Conservation (phyloP, 306 rosid genomes). For the Gleditsia sinensis region DNA sequence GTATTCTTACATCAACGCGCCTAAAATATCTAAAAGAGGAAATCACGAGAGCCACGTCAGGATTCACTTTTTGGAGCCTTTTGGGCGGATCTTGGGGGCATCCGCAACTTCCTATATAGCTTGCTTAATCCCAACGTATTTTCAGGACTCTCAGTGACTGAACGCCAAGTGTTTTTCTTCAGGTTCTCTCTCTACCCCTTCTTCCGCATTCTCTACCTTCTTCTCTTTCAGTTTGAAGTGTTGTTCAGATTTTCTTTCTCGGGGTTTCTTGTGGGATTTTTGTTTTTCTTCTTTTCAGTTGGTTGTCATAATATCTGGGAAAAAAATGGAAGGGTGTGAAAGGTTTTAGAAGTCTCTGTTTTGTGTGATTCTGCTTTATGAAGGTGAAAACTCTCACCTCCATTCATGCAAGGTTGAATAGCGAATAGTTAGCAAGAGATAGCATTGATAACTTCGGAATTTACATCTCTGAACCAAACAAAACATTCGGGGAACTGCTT, state of each 20-base stretch:
- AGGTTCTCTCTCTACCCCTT: slow-evolving; percentile 36
- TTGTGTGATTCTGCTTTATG: slow-evolving; percentile 26
- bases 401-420: background rate
- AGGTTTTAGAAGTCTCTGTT: slow-evolving; percentile 9
- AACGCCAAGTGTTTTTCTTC: slow-evolving; percentile 4
- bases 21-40: background rate
- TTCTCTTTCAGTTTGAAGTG: background rate
- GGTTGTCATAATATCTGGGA: slow-evolving; percentile 9
- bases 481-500: background rate
- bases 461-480: background rate
- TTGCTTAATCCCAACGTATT: background rate
- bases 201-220: slow-evolving; percentile 18
- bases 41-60: slow-evolving; percentile 34
- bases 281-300: slow-evolving; percentile 8
- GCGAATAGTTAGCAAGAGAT: background rate
- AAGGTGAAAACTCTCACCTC: background rate
- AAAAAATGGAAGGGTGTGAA: background rate
- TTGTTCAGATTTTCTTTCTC: background rate
- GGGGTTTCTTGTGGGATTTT: background rate
- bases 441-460: background rate
- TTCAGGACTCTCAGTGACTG: background rate
- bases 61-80: background rate
- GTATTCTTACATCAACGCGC: slow-evolving; percentile 7
- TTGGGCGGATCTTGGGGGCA: no score
- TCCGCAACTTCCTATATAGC: slow-evolving; percentile 13